Evolutionary conservation across 768 basidiomycete species (phyloP).

Genomic region (Suillus paluster): DNA sequence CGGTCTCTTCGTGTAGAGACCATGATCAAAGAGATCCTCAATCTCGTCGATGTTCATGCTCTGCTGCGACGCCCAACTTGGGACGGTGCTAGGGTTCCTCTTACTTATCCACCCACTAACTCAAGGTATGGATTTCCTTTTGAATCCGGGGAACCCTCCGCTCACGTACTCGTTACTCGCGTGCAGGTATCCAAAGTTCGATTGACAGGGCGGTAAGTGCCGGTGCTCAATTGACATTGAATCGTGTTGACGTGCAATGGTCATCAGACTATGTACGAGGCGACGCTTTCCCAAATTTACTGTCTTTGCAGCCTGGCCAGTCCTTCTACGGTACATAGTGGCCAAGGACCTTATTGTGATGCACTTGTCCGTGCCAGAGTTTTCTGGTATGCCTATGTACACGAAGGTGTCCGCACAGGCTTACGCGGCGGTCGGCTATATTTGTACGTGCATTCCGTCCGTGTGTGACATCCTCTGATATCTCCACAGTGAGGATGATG

Average conservation of each 20-base stretch:
- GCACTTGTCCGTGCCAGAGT: slow-evolving; percentile 71
- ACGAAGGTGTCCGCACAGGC: slow-evolving; percentile 83
- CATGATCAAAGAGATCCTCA: slow-evolving; percentile 78
- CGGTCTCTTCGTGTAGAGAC: slow-evolving; percentile 61
- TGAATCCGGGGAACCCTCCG: neutral
- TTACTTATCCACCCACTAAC: slow-evolving; percentile 83
- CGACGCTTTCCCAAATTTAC: slow-evolving; percentile 81
- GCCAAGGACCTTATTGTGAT: slow-evolving; percentile 60
- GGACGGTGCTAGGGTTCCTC: slow-evolving; percentile 84
- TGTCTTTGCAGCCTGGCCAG: slow-evolving; percentile 66
- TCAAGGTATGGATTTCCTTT: slow-evolving; percentile 55
- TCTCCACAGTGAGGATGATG: slow-evolving; percentile 69
- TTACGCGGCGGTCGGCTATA: slow-evolving; percentile 84
- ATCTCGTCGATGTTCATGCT: slow-evolving; percentile 79
- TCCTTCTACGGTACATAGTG: slow-evolving; percentile 49
- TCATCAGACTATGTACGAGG: slow-evolving; percentile 71
- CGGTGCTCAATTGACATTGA: slow-evolving; percentile 2
- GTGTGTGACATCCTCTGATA: neutral
- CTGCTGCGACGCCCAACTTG: slow-evolving; percentile 81
- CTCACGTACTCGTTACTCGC: neutral
- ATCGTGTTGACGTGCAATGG: neutral
- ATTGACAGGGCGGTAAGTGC: slow-evolving; percentile 28
- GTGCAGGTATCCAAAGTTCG: slow-evolving; percentile 30
- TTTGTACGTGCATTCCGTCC: slow-evolving; percentile 53
- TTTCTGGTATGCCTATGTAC: slow-evolving; percentile 89